Evolutionary conservation across 2,329 filamentous ascomycete species (phyloP).

Genomic region (Lomentospora prolificans): DNA sequence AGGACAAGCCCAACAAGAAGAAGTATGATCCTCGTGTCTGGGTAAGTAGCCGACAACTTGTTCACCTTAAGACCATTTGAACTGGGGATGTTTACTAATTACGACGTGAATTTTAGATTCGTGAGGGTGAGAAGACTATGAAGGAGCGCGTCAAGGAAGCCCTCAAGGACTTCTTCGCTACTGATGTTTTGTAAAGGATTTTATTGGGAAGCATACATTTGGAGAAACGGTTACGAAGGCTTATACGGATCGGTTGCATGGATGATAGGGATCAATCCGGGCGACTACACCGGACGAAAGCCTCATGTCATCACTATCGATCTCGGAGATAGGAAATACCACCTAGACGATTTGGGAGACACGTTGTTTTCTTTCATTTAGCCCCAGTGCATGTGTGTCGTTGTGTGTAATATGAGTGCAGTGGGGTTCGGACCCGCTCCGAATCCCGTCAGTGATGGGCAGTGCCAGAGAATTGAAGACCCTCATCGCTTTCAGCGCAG

Average conservation of each 20-base stretch:
- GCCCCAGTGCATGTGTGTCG: no score
- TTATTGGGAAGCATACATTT: constrained; percentile 1
- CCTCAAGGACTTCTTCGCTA: constrained; percentile 85
- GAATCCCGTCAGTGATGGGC: no score
- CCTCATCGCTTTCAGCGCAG: no score
- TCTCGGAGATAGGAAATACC: constrained; percentile 1
- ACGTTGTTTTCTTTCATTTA: no score
- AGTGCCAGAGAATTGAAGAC: no score
- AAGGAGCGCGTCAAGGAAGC: constrained; percentile 66
- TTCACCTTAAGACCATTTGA: neutral
- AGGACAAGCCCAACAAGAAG: constrained; percentile 99
- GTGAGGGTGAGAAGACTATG: constrained; percentile 98
- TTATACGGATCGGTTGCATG: constrained; percentile 4
- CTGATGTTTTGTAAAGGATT: constrained; percentile 58
- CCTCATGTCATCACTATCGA: neutral
- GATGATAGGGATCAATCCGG: neutral
- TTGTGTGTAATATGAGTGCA: no score
- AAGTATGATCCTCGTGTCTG: constrained; percentile 72
- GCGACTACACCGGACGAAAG: neutral
- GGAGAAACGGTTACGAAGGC: neutral
- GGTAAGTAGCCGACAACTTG: constrained; percentile 37
- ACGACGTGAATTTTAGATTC: constrained; percentile 19
- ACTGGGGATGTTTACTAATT: neutral
- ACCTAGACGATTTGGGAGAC: neutral
- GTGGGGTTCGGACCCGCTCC: no score